A percentile compares a stretch with the other conserved stretches of the same genome.
Evolutionary conservation across 2,329 filamentous ascomycete species (phyloP).

Genomic region (Penicillium oxalicum): DNA sequence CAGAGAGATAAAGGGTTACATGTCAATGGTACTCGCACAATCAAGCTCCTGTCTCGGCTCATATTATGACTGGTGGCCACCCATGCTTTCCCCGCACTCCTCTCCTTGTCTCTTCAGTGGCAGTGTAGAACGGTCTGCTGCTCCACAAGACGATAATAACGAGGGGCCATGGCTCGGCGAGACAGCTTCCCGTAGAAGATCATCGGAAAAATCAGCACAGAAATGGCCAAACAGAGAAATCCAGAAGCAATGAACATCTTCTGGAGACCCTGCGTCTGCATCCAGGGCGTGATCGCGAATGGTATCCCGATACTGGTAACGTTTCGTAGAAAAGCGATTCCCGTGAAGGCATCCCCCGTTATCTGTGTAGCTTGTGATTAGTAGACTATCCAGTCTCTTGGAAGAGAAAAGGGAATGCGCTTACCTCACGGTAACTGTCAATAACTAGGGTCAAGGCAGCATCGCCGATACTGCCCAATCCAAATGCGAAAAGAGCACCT

Average conservation of each 20-base stretch:
- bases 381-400: neutral
- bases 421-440: conserved; percentile 33
- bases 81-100: neutral
- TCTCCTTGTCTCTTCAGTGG: neutral
- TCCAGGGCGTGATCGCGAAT: conserved; percentile 28
- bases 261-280: conserved; percentile 17
- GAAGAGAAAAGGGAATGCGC: neutral
- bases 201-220: conserved; percentile 17
- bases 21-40: too few species aligned
- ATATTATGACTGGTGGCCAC: neutral
- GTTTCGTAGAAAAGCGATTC: conserved; percentile 29
- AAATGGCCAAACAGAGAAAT: conserved; percentile 20
- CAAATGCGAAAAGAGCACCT: conserved; percentile 35
- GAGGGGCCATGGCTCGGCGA: conserved; percentile 7
- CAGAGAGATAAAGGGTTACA: too few species aligned
- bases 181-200: conserved; percentile 19
- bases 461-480: conserved; percentile 36
- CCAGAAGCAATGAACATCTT: conserved; percentile 26
- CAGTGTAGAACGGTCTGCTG: conserved; percentile 1
- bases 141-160: conserved; percentile 13
- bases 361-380: conserved; percentile 4
- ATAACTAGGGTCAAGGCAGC: conserved; percentile 17
- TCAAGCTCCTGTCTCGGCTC: too few species aligned
- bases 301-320: conserved; percentile 27
- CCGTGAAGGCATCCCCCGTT: conserved; percentile 26